phyloP scores from a whole-genome alignment of 441 rosid genomes.

The Melastoma candidum region DNA sequence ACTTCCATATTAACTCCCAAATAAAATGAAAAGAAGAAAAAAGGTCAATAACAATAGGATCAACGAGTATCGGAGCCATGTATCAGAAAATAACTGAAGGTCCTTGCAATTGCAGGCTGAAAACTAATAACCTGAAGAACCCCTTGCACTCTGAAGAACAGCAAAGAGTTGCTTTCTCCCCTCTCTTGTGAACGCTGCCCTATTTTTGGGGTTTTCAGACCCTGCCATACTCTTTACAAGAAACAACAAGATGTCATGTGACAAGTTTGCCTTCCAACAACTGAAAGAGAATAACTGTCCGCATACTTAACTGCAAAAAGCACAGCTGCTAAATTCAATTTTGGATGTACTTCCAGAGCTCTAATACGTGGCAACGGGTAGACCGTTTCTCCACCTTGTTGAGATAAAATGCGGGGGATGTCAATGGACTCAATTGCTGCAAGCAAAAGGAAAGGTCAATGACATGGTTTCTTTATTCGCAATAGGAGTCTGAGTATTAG shows the following conservation, averaged over 20 bases:
- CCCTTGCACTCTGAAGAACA: slow-evolving; percentile 98
- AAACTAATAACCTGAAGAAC: slow-evolving; percentile 80
- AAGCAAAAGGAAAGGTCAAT: slow-evolving; percentile 13
- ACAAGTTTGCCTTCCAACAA: no score
- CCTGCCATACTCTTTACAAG: slow-evolving; percentile 55
- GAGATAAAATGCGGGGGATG: slow-evolving; percentile 84
- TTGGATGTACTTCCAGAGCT: slow-evolving; percentile 88
- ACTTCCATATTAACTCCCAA: no score
- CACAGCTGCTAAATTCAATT: slow-evolving; percentile 78
- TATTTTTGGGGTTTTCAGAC: slow-evolving; percentile 58
- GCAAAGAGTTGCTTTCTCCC: slow-evolving; percentile 99
- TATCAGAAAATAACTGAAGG: no score
- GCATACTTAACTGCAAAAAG: slow-evolving; percentile 76
- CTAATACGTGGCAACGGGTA: slow-evolving; percentile 89
- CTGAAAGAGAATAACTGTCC: slow-evolving; percentile 12
- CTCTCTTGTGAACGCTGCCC: slow-evolving; percentile 87
- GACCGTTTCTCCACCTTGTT: slow-evolving; percentile 97
- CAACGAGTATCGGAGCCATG: not conserved
- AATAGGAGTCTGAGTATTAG: no score
- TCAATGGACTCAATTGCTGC: slow-evolving; percentile 91
- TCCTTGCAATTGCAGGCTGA: slow-evolving; percentile 1
- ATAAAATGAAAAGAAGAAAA: no score
- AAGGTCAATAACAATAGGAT: no score
- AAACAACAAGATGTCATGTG: slow-evolving; percentile 6
- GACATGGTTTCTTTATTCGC: no score